Percentiles rank a stretch among this genome's conserved stretches.
Conservation (phyloP, 2,329 filamentous ascomycete genomes). For the Phialemonium atrogriseum region DNA sequence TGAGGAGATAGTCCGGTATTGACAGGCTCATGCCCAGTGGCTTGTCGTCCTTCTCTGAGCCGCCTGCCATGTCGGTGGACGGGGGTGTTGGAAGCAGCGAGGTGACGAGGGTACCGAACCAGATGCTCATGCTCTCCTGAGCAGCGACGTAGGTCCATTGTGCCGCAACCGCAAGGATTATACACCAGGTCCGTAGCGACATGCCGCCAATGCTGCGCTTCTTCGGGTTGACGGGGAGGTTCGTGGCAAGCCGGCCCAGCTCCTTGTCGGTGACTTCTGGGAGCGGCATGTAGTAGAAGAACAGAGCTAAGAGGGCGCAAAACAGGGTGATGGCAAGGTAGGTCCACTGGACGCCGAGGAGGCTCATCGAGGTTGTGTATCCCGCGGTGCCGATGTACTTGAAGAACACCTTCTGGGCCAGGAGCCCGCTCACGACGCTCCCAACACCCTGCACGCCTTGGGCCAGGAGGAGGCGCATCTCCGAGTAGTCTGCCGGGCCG, state of each 20-base stretch:
- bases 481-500: slow-evolving; percentile 63
- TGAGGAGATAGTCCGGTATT: slow-evolving; percentile 57
- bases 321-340: slow-evolving; percentile 75
- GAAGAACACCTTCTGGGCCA: slow-evolving; percentile 71
- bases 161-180: slow-evolving; percentile 64
- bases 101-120: slow-evolving; percentile 44
- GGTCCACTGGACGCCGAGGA: slow-evolving; percentile 75
- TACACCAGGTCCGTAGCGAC: slow-evolving; percentile 44
- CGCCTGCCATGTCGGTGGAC: slow-evolving; percentile 13
- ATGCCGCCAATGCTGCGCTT: slow-evolving; percentile 41
- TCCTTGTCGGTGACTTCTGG: slow-evolving; percentile 52
- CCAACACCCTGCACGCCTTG: slow-evolving; percentile 72
- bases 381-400: slow-evolving; percentile 37
- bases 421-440: slow-evolving; percentile 61
- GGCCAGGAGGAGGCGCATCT: slow-evolving; percentile 66
- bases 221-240: slow-evolving; percentile 40
- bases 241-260: slow-evolving; percentile 38
- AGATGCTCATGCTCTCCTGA: slow-evolving; percentile 59
- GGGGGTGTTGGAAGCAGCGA: slow-evolving; percentile 24
- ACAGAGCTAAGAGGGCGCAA: slow-evolving; percentile 60
- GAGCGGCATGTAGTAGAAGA: slow-evolving; percentile 61
- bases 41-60: slow-evolving; percentile 20
- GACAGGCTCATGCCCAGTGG: slow-evolving; percentile 41
- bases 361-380: slow-evolving; percentile 30
- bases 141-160: slow-evolving; percentile 75